These are phyloP conservation scores for Ceratobasidium theobromae DNA, from an alignment of 1,284 basidiomycete species.

Conservation along the genomic window DNA sequence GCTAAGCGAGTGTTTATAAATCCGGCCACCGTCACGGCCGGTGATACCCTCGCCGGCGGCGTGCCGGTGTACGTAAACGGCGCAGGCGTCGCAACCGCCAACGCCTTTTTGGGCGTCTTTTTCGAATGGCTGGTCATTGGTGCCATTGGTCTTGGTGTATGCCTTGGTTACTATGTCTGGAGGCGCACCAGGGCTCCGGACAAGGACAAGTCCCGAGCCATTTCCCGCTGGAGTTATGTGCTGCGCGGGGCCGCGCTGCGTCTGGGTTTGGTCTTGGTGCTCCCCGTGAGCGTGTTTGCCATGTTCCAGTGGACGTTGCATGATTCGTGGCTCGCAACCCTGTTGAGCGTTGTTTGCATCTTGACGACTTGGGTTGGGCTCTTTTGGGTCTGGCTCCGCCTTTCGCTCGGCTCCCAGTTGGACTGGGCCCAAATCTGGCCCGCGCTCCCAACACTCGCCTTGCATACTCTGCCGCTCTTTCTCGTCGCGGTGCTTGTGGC, in stretches of 20 bases:
- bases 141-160: conserved; percentile 58
- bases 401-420: conserved; percentile 51
- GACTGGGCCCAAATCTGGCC: conserved; percentile 48
- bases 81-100: conserved; percentile 71
- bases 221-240: background rate
- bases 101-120: conserved; percentile 84
- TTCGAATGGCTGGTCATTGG: conserved; percentile 65
- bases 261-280: conserved; percentile 62
- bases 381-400: conserved; percentile 49
- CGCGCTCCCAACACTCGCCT: conserved; percentile 48
- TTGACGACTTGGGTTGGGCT: conserved; percentile 40
- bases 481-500: conserved; percentile 72
- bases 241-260: background rate
- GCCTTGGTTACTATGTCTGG: background rate
- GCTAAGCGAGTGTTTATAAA: conserved; percentile 34
- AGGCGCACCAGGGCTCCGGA: background rate
- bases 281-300: conserved; percentile 73
- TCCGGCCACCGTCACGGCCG: conserved; percentile 59
- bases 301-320: conserved; percentile 88
- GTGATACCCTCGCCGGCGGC: conserved; percentile 72
- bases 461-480: conserved; percentile 49
- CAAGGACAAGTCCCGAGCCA: background rate
- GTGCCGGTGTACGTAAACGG: conserved; percentile 79
- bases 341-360: conserved; percentile 57
- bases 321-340: conserved; percentile 77